Conservation (phyloP, 306 rosid species). For the Sechiopsis laciniata region DNA sequence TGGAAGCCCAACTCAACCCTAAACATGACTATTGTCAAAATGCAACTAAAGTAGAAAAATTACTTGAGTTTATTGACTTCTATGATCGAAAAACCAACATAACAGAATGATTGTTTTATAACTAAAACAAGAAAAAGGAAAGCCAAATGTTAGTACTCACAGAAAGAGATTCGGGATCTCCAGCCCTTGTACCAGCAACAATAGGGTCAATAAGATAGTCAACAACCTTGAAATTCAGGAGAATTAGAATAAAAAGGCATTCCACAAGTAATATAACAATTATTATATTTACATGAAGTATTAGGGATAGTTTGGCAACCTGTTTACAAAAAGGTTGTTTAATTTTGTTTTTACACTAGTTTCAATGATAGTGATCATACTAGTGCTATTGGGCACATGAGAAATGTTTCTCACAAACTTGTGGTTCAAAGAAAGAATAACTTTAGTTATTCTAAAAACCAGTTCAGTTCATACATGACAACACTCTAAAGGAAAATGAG, state of each 20-base stretch:
- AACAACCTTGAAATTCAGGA: conserved; percentile 56
- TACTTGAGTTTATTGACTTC: background rate
- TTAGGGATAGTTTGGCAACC: background rate
- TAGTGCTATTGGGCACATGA: background rate
- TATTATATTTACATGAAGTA: background rate
- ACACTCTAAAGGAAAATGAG: background rate
- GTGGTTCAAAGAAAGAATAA: background rate
- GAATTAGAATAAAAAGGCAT: conserved; percentile 17
- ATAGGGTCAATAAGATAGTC: conserved; percentile 90
- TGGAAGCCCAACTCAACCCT: conserved; percentile 9
- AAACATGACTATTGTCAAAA: background rate
- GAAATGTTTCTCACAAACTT: background rate
- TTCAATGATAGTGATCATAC: background rate
- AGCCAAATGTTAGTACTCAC: conserved; percentile 43
- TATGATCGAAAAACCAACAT: no score
- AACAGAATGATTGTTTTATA: background rate
- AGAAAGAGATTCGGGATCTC: conserved; percentile 89
- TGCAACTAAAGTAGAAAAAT: background rate
- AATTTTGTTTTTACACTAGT: background rate
- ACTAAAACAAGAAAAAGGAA: conserved; percentile 6
- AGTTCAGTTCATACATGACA: background rate
- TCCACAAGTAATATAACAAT: background rate
- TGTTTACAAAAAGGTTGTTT: background rate
- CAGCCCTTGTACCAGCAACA: conserved; percentile 83
- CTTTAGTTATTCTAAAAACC: background rate